A percentile compares a stretch with the other conserved stretches of the same genome.
Evolutionary conservation across 345 rosid genomes (phyloP).

Genomic region (Lepidium aucheri): DNA sequence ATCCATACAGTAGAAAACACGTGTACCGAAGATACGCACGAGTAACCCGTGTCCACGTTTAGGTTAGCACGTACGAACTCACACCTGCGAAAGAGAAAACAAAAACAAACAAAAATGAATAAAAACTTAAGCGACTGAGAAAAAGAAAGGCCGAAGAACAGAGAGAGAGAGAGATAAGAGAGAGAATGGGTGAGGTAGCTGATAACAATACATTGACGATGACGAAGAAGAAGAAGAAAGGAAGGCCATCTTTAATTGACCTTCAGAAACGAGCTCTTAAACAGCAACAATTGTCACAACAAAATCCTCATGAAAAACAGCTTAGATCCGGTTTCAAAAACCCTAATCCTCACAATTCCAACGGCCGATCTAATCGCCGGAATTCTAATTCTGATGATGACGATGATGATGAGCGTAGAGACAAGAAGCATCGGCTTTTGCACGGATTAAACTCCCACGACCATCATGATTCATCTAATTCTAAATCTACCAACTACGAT

Average conservation of each 20-base stretch:
- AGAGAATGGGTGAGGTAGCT: conserved; percentile 41
- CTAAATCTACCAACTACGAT: conserved; percentile 23
- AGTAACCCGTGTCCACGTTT: not conserved
- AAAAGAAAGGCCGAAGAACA: not conserved
- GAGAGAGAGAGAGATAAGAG: not conserved
- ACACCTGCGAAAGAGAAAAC: conserved; percentile 1
- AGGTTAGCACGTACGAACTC: conserved; percentile 13
- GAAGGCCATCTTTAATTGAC: conserved; percentile 83
- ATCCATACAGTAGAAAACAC: no score
- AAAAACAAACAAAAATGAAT: not conserved
- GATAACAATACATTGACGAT: conserved; percentile 33
- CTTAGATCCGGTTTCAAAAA: conserved; percentile 34
- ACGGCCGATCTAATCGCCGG: conserved; percentile 43
- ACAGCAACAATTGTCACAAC: conserved; percentile 41
- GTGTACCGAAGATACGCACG: no score
- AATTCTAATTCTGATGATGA: conserved; percentile 32
- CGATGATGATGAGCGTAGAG: conserved; percentile 61
- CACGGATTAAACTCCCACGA: conserved; percentile 43
- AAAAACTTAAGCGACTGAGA: conserved; percentile 23
- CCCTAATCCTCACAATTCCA: conserved; percentile 59
- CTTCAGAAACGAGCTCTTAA: conserved; percentile 82
- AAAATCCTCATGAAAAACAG: conserved; percentile 22
- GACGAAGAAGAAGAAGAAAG: conserved; percentile 91
- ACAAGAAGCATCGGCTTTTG: conserved; percentile 64
- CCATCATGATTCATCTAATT: conserved; percentile 19